Percentiles rank a stretch among this genome's conserved stretches.
Evolutionary conservation across 129 eudicot species (phyloP).

Genomic region (Gnaphalium uliginosum): DNA sequence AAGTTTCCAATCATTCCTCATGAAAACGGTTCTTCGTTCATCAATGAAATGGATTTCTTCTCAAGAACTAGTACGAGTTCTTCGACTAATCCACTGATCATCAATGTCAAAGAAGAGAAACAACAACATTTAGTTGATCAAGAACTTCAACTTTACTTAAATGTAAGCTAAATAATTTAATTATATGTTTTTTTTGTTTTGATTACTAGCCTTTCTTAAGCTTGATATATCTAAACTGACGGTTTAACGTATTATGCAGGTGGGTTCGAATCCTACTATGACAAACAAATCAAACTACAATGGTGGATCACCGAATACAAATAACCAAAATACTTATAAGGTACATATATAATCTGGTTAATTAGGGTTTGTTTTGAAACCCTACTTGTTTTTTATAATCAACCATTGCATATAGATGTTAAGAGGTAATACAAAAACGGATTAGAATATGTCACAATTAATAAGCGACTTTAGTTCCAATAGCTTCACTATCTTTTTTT

Average conservation of each 20-base stretch:
- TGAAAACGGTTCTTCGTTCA: conserved; percentile 12
- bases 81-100: not conserved
- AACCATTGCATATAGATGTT: not conserved
- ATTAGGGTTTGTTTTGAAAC: conserved; percentile 7
- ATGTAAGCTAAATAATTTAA: conserved; percentile 29
- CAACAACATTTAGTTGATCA: conserved; percentile 18
- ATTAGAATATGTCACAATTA: no score
- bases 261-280: conserved; percentile 37
- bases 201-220: not conserved
- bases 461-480: not conserved
- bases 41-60: conserved; percentile 49
- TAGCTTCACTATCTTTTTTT: no score
- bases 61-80: not conserved
- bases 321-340: conserved; percentile 32
- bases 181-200: not conserved
- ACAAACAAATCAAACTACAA: conserved; percentile 25
- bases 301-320: conserved; percentile 29
- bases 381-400: not conserved
- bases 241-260: conserved; percentile 24
- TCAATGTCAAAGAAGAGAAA: conserved; percentile 36
- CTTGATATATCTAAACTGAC: not conserved
- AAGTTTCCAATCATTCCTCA: conserved; percentile 22
- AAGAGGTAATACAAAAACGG: not conserved
- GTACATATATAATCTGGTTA: conserved; percentile 15
- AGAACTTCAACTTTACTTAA: conserved; percentile 38